These are phyloP conservation scores for Globisporangium sylvaticum DNA, from an alignment of 352 stramenopile species.

Conservation along the genomic window DNA sequence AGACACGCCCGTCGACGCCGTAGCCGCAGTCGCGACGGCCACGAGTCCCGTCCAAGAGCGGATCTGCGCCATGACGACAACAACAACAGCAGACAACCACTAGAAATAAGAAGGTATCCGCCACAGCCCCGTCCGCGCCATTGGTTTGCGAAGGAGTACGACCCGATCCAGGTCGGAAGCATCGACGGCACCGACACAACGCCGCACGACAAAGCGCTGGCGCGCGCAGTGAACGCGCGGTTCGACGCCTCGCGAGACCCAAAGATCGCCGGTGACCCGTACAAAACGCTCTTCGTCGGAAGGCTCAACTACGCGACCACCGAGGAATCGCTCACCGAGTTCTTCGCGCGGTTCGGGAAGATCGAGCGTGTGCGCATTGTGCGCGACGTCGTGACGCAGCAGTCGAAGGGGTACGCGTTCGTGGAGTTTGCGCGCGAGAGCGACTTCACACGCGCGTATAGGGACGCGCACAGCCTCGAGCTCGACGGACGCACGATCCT, in stretches of 20 bases:
- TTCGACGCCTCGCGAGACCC: conserved; percentile 59
- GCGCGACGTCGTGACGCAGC: conserved; percentile 52
- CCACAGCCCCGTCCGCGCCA: neutral
- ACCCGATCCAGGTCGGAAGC: conserved; percentile 58
- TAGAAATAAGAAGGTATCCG: neutral
- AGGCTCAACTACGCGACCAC: conserved; percentile 55
- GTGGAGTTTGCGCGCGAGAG: conserved; percentile 59
- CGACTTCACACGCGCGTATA: conserved; percentile 58
- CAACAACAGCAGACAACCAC: neutral
- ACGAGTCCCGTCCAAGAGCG: neutral
- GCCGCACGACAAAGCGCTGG: conserved; percentile 63
- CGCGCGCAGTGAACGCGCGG: conserved; percentile 34
- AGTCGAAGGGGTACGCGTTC: conserved; percentile 78
- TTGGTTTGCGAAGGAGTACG: conserved; percentile 73
- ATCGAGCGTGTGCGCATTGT: conserved; percentile 60
- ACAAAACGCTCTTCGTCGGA: conserved; percentile 68
- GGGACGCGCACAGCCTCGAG: conserved; percentile 38
- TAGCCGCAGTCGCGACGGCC: conserved; percentile 5
- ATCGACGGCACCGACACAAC: conserved; percentile 64
- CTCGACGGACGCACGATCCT: conserved; percentile 64
- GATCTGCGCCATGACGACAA: neutral
- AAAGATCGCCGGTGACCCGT: conserved; percentile 60
- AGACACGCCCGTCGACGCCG: neutral
- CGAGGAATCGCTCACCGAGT: conserved; percentile 35
- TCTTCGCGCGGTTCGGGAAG: conserved; percentile 48